Evolutionary conservation across 1,284 basidiomycete genomes (phyloP).

Genomic region (Sporisorium reilianum): DNA sequence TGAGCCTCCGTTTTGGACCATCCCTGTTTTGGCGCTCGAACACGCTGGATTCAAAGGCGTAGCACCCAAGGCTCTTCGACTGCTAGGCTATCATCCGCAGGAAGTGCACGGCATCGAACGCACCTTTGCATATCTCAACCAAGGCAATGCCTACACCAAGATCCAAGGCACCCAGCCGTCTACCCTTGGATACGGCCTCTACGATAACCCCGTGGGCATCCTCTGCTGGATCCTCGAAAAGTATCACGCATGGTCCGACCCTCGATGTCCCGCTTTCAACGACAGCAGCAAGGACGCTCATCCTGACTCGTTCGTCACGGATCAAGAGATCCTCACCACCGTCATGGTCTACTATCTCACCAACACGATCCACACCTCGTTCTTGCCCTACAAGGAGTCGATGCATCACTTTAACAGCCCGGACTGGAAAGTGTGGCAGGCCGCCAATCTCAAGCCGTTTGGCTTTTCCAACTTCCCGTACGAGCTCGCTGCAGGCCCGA

Average conservation of each 20-base stretch:
- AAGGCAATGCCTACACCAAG: constrained; percentile 30
- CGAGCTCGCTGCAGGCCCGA: constrained; percentile 45
- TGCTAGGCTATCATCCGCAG: constrained; percentile 31
- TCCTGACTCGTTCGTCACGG: constrained; percentile 35
- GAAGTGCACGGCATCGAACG: constrained; percentile 36
- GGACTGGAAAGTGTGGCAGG: constrained; percentile 33
- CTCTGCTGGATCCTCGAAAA: constrained; percentile 51
- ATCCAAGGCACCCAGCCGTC: constrained; percentile 40
- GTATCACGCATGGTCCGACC: constrained; percentile 58
- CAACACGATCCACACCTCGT: constrained; percentile 52
- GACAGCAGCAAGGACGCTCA: constrained; percentile 6
- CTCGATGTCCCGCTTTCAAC: constrained; percentile 53
- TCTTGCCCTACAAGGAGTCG: constrained; percentile 53
- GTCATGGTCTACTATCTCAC: constrained; percentile 55
- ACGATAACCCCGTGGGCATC: constrained; percentile 39
- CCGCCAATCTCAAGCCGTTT: constrained; percentile 38
- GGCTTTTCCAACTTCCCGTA: constrained; percentile 49
- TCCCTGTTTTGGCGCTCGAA: constrained; percentile 32
- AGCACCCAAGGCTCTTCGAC: constrained; percentile 7
- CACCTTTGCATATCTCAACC: constrained; percentile 25
- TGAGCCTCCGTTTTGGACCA: constrained; percentile 32
- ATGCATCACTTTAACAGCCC: constrained; percentile 17
- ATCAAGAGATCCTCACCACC: constrained; percentile 50
- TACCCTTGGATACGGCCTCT: constrained; percentile 31
- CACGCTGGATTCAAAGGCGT: constrained; percentile 17